A percentile compares a stretch with the other conserved stretches of the same genome.
phyloP scores from a whole-genome alignment of 495 filamentous ascomycete genomes.

The Polyplosphaeria fusca region DNA sequence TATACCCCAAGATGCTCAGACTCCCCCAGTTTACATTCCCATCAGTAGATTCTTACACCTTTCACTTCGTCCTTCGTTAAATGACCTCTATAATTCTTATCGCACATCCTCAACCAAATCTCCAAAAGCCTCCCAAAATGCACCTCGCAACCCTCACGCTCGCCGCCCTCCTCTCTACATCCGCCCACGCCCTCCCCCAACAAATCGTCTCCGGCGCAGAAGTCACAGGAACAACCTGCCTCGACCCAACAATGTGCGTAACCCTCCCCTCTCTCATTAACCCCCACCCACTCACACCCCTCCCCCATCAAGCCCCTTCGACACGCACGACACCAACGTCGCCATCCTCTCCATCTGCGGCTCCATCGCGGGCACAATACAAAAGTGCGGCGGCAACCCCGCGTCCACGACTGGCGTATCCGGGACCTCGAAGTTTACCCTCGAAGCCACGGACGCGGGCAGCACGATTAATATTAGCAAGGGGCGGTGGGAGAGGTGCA shows the following conservation, averaged over 20 bases:
- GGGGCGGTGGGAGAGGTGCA: constrained; percentile 51
- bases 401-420: constrained; percentile 43
- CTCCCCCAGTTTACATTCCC: too few species aligned
- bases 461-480: constrained; percentile 50
- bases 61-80: constrained; percentile 22
- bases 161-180: background rate
- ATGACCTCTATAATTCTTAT: constrained; percentile 12
- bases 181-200: background rate
- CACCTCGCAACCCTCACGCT: constrained; percentile 3
- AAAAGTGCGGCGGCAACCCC: constrained; percentile 45
- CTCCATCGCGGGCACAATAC: constrained; percentile 48
- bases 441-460: constrained; percentile 40
- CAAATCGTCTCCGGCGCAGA: constrained; percentile 23
- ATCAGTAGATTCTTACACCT: too few species aligned
- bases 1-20: too few species aligned
- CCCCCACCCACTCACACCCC: background rate
- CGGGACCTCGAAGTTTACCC: constrained; percentile 49
- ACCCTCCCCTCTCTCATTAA: background rate
- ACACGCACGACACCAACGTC: constrained; percentile 53
- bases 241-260: constrained; percentile 14
- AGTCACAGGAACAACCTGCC: constrained; percentile 26
- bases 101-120: background rate
- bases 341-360: constrained; percentile 54
- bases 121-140: constrained; percentile 1
- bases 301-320: constrained; percentile 43